A percentile compares a stretch with the other conserved stretches of the same genome.
Conservation (phyloP, 176 grass and related monocot species). For the Saccharum spontaneum region DNA sequence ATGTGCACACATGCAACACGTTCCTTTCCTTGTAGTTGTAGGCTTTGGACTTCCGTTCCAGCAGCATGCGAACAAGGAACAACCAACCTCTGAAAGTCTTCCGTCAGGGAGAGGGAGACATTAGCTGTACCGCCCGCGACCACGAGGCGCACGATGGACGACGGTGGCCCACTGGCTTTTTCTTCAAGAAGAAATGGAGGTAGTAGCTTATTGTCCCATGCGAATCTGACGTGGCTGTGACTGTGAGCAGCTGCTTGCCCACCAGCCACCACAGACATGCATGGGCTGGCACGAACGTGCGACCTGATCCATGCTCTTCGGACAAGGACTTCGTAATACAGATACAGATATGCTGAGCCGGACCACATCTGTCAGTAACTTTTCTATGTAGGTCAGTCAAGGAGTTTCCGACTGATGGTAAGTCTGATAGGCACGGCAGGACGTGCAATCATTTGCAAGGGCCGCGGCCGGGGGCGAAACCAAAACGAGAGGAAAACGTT, state of each 20-base stretch:
- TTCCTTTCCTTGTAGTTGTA: background rate
- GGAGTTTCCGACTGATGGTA: background rate
- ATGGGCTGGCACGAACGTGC: background rate
- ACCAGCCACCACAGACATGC: background rate
- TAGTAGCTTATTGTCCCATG: no score
- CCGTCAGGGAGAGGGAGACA: background rate
- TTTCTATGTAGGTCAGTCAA: background rate
- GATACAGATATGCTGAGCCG: no score
- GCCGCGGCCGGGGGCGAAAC: background rate
- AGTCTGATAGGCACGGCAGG: background rate
- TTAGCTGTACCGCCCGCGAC: no score
- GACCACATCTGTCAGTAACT: no score
- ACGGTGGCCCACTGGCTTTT: background rate
- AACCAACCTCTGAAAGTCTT: background rate
- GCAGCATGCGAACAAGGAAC: background rate
- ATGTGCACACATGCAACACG: background rate
- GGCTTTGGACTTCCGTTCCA: background rate
- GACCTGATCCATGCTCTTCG: background rate
- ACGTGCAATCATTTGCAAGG: background rate
- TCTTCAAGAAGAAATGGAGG: no score
- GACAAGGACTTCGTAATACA: background rate
- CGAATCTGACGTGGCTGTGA: background rate
- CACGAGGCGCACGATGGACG: background rate
- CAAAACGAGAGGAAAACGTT: background rate
- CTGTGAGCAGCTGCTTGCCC: background rate